Base-by-base conservation (phyloP, 257 asterid species). In the Verbascum thapsus region DNA sequence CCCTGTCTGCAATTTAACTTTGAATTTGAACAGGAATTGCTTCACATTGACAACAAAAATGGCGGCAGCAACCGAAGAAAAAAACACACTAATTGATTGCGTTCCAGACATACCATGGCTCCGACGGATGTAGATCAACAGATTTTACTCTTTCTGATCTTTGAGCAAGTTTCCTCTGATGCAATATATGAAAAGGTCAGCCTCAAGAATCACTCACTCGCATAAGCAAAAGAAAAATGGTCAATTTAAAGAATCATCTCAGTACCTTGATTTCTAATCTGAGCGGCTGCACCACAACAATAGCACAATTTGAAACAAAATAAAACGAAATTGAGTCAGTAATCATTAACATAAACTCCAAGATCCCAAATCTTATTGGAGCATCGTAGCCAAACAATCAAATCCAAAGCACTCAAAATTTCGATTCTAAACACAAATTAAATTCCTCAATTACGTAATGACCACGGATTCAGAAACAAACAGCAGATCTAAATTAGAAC, bases 91-190 rank as follows among this genome's bases (percentile, higher is more conserved):
- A 52, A 15, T 22, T 22, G 16, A 64, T 30, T 38, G n/a, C 12
- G 64, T 37, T 11, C 40, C 11, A 53, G 13, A 56, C 60, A 30
- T 71, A 84, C 91, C 91, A 84, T 84, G 91, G 87, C 83, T 84
- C 91, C 0, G 85, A 72, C 18, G 91, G 91, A 71, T 84, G 91
- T 20, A 83, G 83, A 81, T 83, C 90, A 61, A 81, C 87, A 38
- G 83, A 79, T 59, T 83, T 83, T 62, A 83, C 91, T 74, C 91
- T 81, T 72, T 81, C 87, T 66, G 91, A 84, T 75, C 87, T 79
- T 67, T 81, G 87, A 9, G 85, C 87, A 53, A 84, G 82, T 72
- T 84, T 81, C 70, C 84, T 81, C 85, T 84, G 81, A 64, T 47
- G 50, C 39, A 69, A 56, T 13, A 72, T 19, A 62, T 47, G 58